Percentiles rank a stretch among this genome's conserved stretches.
Evolutionary conservation across 352 stramenopile species (phyloP).

Genomic region (Phytophthora capsici): DNA sequence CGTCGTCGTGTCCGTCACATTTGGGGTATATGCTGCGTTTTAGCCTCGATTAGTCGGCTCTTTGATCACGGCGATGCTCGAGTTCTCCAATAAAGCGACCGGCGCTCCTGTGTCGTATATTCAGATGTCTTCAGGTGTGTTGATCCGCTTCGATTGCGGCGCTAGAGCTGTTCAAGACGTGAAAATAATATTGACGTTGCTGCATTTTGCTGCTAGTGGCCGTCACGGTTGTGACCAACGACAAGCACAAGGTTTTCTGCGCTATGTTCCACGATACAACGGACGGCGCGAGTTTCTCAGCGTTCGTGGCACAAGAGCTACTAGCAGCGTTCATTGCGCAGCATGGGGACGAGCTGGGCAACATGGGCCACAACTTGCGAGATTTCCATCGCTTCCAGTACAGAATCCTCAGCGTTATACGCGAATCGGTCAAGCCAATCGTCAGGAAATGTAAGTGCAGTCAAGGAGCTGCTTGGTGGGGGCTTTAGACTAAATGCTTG

Average conservation of each 20-base stretch:
- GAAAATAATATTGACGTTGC: conserved; percentile 15
- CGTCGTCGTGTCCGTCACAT: not conserved
- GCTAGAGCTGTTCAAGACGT: conserved; percentile 1
- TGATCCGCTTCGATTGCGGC: conserved; percentile 11
- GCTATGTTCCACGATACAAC: conserved; percentile 91
- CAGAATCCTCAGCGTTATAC: conserved; percentile 82
- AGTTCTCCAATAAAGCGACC: conserved; percentile 91
- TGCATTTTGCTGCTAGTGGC: conserved; percentile 52
- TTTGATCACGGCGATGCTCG: conserved; percentile 91
- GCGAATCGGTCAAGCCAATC: conserved; percentile 85
- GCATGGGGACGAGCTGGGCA: conserved; percentile 77
- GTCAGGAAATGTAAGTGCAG: conserved; percentile 75
- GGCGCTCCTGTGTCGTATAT: conserved; percentile 92
- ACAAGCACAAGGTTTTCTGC: conserved; percentile 91
- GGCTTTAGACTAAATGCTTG: conserved; percentile 5
- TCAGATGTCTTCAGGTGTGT: conserved; percentile 80
- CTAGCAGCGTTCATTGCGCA: conserved; percentile 83
- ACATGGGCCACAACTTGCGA: conserved; percentile 89
- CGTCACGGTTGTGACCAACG: conserved; percentile 91
- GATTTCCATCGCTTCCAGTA: conserved; percentile 93
- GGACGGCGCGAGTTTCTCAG: conserved; percentile 80
- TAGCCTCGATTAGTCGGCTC: conserved; percentile 90
- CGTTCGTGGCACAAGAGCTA: conserved; percentile 91
- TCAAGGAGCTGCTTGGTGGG: not conserved
- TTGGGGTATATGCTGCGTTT: conserved; percentile 4